Evolutionary conservation across 352 stramenopile species (phyloP).

Genomic region (Globisporangium viniferum): DNA sequence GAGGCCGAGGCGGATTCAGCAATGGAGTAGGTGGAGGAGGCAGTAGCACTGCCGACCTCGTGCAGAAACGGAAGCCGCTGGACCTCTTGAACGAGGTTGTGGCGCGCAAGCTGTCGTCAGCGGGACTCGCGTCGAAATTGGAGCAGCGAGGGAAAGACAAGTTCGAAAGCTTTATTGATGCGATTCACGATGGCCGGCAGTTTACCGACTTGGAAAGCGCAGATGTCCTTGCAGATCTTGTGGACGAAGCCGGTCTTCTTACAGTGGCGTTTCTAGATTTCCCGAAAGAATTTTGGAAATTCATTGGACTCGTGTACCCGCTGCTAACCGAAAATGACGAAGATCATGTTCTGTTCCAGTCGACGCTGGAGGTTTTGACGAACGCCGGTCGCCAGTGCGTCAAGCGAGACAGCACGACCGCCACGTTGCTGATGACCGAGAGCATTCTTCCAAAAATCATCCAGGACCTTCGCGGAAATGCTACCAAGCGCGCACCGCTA

Average conservation of each 20-base stretch:
- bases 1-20: conserved; percentile 10
- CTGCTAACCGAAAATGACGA: conserved; percentile 54
- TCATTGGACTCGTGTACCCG: conserved; percentile 45
- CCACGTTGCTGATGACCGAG: conserved; percentile 55
- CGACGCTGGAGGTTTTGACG: conserved; percentile 29
- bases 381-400: conserved; percentile 42
- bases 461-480: conserved; percentile 21
- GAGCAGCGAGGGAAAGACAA: conserved; percentile 53
- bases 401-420: conserved; percentile 36
- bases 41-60: conserved; percentile 32
- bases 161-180: conserved; percentile 69
- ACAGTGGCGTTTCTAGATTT: conserved; percentile 64
- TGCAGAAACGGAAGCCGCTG: conserved; percentile 52
- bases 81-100: conserved; percentile 66
- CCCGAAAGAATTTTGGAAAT: conserved; percentile 82
- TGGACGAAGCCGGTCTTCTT: conserved; percentile 55
- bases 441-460: conserved; percentile 48
- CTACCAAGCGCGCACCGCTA: conserved; percentile 47
- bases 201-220: conserved; percentile 36
- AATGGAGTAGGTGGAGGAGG: conserved; percentile 14
- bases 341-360: conserved; percentile 38
- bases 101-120: conserved; percentile 27
- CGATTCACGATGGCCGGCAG: conserved; percentile 33
- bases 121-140: conserved; percentile 22
- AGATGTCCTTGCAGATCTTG: conserved; percentile 35